phyloP scores from a whole-genome alignment of 768 basidiomycete species.

The Boletales sp. region DNA sequence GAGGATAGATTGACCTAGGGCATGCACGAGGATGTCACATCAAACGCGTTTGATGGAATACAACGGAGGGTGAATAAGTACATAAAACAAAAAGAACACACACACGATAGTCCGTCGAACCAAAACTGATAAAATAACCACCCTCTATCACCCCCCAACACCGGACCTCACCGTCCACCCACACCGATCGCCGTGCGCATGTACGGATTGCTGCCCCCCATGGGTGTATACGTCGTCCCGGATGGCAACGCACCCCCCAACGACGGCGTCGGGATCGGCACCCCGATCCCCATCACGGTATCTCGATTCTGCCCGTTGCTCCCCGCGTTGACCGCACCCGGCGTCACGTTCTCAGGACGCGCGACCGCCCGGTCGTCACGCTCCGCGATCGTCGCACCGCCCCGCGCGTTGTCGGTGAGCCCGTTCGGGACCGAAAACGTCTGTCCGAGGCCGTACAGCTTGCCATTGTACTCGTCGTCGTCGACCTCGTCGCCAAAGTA shows the following conservation, averaged over 20 bases:
- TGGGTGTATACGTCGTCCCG: constrained; percentile 55
- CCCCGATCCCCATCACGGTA: constrained; percentile 48
- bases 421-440: constrained; percentile 71
- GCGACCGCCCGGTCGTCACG: constrained; percentile 45
- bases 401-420: constrained; percentile 58
- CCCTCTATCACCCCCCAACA: neutral
- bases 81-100: constrained; percentile 21
- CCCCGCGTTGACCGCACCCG: constrained; percentile 25
- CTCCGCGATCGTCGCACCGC: constrained; percentile 62
- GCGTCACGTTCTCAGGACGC: constrained; percentile 41
- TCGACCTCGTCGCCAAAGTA: constrained; percentile 93
- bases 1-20: no score
- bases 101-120: constrained; percentile 16
- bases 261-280: constrained; percentile 37
- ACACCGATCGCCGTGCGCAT: constrained; percentile 59
- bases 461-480: constrained; percentile 75
- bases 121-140: constrained; percentile 19
- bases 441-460: constrained; percentile 79
- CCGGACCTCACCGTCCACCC: constrained; percentile 40
- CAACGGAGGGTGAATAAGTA: constrained; percentile 28
- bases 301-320: constrained; percentile 26
- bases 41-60: constrained; percentile 11
- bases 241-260: constrained; percentile 41
- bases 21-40: no score
- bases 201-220: constrained; percentile 59